These are phyloP conservation scores for Rubus idaeus DNA, from an alignment of 306 rosid species.

Conservation along the genomic window DNA sequence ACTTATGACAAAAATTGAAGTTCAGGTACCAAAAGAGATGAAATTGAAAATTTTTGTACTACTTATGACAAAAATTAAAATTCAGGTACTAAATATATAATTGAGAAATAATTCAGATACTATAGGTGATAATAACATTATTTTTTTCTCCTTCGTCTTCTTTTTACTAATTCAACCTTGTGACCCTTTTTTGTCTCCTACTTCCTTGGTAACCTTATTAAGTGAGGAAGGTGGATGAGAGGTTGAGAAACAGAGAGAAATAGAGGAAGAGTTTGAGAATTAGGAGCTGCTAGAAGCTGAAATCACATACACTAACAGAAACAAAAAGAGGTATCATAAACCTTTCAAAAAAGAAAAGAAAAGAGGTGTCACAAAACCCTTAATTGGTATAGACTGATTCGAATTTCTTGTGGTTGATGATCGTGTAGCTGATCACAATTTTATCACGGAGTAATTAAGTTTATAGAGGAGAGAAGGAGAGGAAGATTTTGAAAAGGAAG, in stretches of 20 bases:
- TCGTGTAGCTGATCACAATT: neutral
- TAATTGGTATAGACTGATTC: neutral
- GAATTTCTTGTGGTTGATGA: neutral
- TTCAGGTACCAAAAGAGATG: too few species aligned
- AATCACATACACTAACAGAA: neutral
- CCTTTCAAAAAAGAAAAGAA: too few species aligned
- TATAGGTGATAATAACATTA: too few species aligned
- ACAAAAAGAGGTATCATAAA: neutral
- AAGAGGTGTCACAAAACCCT: neutral
- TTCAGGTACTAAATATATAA: too few species aligned
- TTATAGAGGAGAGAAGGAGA: neutral
- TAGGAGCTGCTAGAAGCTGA: neutral
- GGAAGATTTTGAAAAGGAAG: neutral
- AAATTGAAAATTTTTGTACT: too few species aligned
- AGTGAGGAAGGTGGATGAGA: neutral
- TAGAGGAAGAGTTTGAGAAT: neutral
- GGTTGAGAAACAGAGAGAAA: neutral
- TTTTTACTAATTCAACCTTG: neutral
- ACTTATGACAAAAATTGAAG: too few species aligned
- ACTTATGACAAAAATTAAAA: too few species aligned
- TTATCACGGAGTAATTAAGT: too few species aligned
- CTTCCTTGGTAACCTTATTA: neutral
- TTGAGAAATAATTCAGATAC: too few species aligned
- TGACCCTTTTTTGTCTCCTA: neutral
- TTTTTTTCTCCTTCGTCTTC: too few species aligned